These are phyloP conservation scores for Paulownia fortunei DNA, from an alignment of 257 asterid species.

Conservation along the genomic window DNA sequence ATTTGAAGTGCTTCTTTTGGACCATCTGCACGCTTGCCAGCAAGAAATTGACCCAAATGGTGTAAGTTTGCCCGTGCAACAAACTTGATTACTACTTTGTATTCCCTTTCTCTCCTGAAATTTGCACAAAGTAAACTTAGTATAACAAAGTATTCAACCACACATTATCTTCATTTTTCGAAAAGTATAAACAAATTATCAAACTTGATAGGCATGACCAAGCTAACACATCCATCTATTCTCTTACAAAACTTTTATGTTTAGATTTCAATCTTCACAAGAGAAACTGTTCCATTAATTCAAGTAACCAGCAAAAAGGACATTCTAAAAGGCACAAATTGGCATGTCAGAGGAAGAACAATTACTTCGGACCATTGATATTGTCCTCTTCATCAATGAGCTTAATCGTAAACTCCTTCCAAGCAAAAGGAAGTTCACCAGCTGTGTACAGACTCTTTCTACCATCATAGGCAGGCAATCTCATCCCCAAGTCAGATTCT, in stretches of 20 bases:
- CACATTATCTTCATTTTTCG: background rate
- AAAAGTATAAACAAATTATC: background rate
- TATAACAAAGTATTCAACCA: background rate
- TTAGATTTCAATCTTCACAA: background rate
- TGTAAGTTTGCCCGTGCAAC: slow-evolving; percentile 88
- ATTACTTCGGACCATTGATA: slow-evolving; percentile 83
- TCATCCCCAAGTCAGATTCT: slow-evolving; percentile 90
- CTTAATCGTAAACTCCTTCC: slow-evolving; percentile 86
- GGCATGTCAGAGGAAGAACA: slow-evolving; percentile 15
- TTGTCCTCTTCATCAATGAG: slow-evolving; percentile 85
- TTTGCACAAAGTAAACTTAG: background rate
- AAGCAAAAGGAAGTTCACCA: slow-evolving; percentile 92
- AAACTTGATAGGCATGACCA: background rate
- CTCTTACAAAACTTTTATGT: background rate
- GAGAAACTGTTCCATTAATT: slow-evolving; percentile 4
- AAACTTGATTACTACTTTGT: slow-evolving; percentile 82
- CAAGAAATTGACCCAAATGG: slow-evolving; percentile 90
- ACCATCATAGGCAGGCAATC: slow-evolving; percentile 97
- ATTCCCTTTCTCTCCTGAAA: slow-evolving; percentile 84
- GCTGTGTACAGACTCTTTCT: slow-evolving; percentile 93
- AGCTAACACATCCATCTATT: background rate
- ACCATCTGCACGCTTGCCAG: slow-evolving; percentile 94
- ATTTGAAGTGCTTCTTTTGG: slow-evolving; percentile 96
- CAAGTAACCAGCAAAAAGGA: background rate
- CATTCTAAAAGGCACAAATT: background rate